Evolutionary conservation across 768 basidiomycete species (phyloP), one percentile per base, ranked within the genome.

Genomic region (button mushroom (Agaricus bisporus)): DNA sequence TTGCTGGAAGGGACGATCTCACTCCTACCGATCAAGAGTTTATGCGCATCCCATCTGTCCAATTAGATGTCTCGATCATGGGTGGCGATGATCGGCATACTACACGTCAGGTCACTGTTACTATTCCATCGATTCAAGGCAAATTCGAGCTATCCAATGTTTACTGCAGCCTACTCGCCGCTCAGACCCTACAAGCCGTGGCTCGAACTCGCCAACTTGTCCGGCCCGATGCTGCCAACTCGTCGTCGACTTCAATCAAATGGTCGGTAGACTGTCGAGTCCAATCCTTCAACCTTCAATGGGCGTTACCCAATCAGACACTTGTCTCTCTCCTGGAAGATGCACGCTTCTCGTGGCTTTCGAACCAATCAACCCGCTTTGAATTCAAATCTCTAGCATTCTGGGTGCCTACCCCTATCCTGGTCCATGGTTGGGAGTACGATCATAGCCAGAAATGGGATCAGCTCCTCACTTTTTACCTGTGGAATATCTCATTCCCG

Each of bases 81-180:
- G 38, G 37, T 28, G 58, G 60, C n/a, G 49, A 39, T 11, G 48
- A 51, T 15, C 62, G 43, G 11, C 55, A 55, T 44, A 78, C 83
- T 54, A 66, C 73, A 10, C 79, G 75, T 49, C 71, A 78, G 3
- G 60, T 81, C 18, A 68, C 73, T 1, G 63, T 82, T 12, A 61
- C 69, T n/a, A 67, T 88, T 17, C 80, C 84, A 14, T 73, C 76
- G 48, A 65, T 84, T 28, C 72, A 74, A 35, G 71, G 73, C 5
- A 71, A 70, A 41, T 73, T 91, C 55, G 78, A 82, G 60, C 67
- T 90, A 51, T 78, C 80, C 14, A 82, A 87, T 63, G 70, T 85
- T 28, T 94, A 94, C 63, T 84, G 82, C 59, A 60, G 73, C 14
- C 70, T 93, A 41, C 76, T 91, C 45, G 88, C 84, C 9, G 47